Percentiles rank a stretch among this genome's conserved stretches.
phyloP scores from a whole-genome alignment of 2,329 filamentous ascomycete species.

The Sporothrix humicola region DNA sequence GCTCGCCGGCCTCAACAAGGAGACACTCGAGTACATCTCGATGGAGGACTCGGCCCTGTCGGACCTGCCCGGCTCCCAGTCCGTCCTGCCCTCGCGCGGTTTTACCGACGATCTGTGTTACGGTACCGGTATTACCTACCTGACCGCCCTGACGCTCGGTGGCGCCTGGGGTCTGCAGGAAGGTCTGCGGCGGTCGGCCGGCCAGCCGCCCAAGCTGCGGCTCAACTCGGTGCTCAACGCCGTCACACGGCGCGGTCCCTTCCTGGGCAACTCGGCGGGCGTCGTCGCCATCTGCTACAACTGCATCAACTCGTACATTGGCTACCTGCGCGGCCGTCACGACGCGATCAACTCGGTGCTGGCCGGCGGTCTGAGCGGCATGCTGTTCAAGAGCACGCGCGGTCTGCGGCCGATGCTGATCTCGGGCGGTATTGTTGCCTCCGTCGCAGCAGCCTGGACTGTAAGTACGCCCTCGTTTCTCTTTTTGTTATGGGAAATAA shows the following conservation, averaged over 20 bases:
- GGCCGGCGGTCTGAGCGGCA: conserved; percentile 86
- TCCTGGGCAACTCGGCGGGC: conserved; percentile 93
- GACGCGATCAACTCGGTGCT: conserved; percentile 87
- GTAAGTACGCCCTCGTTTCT: conserved; percentile 62
- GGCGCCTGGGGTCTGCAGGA: conserved; percentile 93
- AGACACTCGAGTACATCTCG: conserved; percentile 91
- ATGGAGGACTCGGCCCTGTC: conserved; percentile 91
- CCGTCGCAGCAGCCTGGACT: conserved; percentile 85
- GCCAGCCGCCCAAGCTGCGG: conserved; percentile 83
- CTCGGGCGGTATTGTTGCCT: conserved; percentile 86
- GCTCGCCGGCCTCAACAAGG: conserved; percentile 88
- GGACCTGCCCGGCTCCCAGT: conserved; percentile 82
- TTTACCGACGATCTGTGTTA: conserved; percentile 99
- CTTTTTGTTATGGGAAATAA: background rate
- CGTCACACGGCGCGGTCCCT: conserved; percentile 89
- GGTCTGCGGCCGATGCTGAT: conserved; percentile 92
- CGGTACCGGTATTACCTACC: conserved; percentile 91
- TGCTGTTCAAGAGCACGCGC: conserved; percentile 95
- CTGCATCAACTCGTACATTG: conserved; percentile 83
- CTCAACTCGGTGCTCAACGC: conserved; percentile 95
- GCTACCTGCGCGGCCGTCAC: conserved; percentile 80
- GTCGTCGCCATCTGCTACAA: conserved; percentile 98
- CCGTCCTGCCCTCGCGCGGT: conserved; percentile 89
- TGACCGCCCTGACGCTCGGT: conserved; percentile 82
- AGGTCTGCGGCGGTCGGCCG: conserved; percentile 78